Evolutionary conservation across 192 early-diverging fungal genomes (phyloP), one percentile per base, ranked within the genome.

Genomic region (Gonapodya sp.): DNA sequence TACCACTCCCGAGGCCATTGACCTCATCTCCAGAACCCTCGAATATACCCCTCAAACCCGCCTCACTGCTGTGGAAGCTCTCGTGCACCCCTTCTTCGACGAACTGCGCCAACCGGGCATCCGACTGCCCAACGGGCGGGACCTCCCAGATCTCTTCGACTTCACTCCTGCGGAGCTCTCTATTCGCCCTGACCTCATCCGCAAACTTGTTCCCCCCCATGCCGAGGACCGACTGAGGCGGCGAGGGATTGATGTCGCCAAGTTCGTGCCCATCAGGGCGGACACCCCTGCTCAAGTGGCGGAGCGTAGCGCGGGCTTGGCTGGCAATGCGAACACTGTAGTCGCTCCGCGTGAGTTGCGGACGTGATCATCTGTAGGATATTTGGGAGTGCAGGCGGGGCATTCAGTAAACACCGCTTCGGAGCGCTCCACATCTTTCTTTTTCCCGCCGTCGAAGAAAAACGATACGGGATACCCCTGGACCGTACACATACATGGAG

Each of bases 1-100:
- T 36, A 91, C 95, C 18, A 88, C 89, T 1, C 89, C 94, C 36
- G 96, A 98, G 80, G 94, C 94, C 24, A 88, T 97, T 73, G 94
- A 96, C 37, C 88, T 99, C 46, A 91, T 99, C 78, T 89, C 92
- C 30, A 91, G 86, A 78, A 86, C 97, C 34, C 86, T 99, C 73
- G 94, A 97, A 81, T 99, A 99, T 87, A 97, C 95, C 31, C 97
- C 97, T 14, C 82, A 86, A 24, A 85, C 88, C 78, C 91, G 97
- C 35, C 89, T 93, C 80, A 94, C 93, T 2, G 92, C 96, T 32
- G 91, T 95, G 82, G 94, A 97, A 85, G 96, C 96, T 1, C 92
- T 99, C 91, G 88, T 92, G 73, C 94, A 97, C 82, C 93, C 93
- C 35, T 99, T 98, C 89, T 99, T 99, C 91, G 96, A 99, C 86